phyloP scores from a whole-genome alignment of 768 basidiomycete species.

The Filobasidium wieringae region DNA sequence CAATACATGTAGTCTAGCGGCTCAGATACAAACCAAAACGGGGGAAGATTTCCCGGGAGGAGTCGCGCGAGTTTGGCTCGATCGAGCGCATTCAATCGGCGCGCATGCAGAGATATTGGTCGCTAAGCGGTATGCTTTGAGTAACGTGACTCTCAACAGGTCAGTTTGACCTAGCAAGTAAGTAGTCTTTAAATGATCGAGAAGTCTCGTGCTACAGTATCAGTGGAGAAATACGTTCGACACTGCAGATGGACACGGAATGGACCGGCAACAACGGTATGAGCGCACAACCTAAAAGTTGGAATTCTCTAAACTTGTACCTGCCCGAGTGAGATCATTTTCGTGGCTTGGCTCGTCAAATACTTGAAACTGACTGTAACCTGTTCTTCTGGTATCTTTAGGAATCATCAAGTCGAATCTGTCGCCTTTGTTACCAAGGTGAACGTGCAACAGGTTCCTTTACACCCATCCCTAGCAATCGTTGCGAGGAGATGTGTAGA shows the following conservation, averaged over 20 bases:
- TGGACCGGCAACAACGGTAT: background rate
- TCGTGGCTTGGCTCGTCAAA: too few species aligned
- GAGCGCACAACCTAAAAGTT: background rate
- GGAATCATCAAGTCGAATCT: constrained; percentile 12
- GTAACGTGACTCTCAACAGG: constrained; percentile 10
- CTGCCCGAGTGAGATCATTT: constrained; percentile 6
- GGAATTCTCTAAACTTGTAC: background rate
- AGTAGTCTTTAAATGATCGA: background rate
- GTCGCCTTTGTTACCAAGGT: background rate
- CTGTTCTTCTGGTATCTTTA: background rate
- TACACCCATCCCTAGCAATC: constrained; percentile 4
- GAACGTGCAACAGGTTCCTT: background rate
- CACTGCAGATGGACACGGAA: constrained; percentile 8
- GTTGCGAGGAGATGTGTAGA: background rate
- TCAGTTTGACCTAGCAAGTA: background rate
- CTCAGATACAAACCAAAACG: constrained; percentile 1
- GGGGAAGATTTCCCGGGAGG: constrained; percentile 1
- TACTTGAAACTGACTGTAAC: background rate
- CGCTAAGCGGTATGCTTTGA: constrained; percentile 6
- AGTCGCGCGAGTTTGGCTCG: background rate
- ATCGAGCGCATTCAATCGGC: background rate
- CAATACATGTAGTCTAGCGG: too few species aligned
- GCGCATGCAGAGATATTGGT: background rate
- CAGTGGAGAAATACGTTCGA: constrained; percentile 4
- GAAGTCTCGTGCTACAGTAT: background rate